phyloP scores from a whole-genome alignment of 1,284 basidiomycete genomes.

The Ceratobasidium sp. region DNA sequence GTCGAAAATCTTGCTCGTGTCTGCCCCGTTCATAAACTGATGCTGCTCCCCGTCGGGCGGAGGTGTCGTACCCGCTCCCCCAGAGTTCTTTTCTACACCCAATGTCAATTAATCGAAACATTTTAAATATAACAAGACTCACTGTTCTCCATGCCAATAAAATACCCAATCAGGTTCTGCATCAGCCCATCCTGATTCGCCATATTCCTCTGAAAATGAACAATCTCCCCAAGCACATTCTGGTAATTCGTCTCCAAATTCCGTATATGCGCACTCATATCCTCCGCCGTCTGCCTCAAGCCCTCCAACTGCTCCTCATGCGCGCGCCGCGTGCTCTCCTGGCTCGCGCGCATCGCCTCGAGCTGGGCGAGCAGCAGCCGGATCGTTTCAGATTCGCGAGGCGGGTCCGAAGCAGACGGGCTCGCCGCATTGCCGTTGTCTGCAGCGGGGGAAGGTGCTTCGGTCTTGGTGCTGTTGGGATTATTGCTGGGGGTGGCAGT shows the following conservation, averaged over 20 bases:
- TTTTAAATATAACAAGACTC: conserved; percentile 50
- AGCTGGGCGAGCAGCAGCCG: conserved; percentile 30
- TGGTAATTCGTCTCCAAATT: conserved; percentile 80
- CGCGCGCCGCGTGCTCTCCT: conserved; percentile 58
- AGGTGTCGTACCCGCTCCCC: conserved; percentile 4
- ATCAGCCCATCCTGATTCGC: conserved; percentile 86
- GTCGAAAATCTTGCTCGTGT: conserved; percentile 51
- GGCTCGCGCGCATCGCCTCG: conserved; percentile 31
- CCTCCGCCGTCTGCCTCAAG: conserved; percentile 65
- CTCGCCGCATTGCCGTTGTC: conserved; percentile 47
- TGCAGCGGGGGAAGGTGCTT: conserved; percentile 54
- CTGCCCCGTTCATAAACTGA: conserved; percentile 30
- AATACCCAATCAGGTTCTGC: conserved; percentile 84
- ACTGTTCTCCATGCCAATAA: conserved; percentile 76
- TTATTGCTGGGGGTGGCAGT: no score
- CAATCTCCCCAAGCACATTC: conserved; percentile 82
- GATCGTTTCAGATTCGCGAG: conserved; percentile 46
- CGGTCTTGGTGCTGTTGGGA: conserved; percentile 50
- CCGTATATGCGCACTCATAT: conserved; percentile 68
- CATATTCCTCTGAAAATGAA: conserved; percentile 84
- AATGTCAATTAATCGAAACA: not conserved
- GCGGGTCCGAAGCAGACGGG: conserved; percentile 47
- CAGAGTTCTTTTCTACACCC: not conserved
- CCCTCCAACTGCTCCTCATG: conserved; percentile 61
- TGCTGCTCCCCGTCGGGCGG: conserved; percentile 10